phyloP scores from a whole-genome alignment of 495 filamentous ascomycete genomes.

The Neurospora discreta region DNA sequence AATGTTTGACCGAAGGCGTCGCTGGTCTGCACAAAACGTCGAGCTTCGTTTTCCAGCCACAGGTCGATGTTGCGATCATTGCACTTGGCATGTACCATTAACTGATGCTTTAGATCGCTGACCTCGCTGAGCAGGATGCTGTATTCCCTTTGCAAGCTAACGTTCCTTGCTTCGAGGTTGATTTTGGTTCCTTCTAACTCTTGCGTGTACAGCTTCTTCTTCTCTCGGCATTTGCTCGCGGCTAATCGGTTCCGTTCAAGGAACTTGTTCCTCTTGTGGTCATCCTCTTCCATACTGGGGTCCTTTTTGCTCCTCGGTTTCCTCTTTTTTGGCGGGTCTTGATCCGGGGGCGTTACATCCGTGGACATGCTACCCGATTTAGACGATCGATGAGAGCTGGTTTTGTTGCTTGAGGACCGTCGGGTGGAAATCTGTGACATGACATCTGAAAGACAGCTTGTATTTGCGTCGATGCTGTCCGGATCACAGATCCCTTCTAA shows the following conservation, averaged over 20 bases:
- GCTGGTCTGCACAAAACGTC: slow-evolving; percentile 25
- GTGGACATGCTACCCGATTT: slow-evolving; percentile 12
- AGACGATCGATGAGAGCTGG: slow-evolving; percentile 10
- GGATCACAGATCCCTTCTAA: background rate
- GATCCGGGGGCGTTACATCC: slow-evolving; percentile 16
- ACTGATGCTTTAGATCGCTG: slow-evolving; percentile 42
- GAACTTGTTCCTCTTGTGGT: slow-evolving; percentile 35
- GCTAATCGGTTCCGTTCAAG: slow-evolving; percentile 75
- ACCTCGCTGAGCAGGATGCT: slow-evolving; percentile 35
- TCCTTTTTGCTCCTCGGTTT: slow-evolving; percentile 8
- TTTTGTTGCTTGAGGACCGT: slow-evolving; percentile 16
- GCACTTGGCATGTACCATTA: slow-evolving; percentile 51
- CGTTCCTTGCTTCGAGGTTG: slow-evolving; percentile 27
- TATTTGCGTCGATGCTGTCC: slow-evolving; percentile 13
- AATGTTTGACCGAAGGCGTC: slow-evolving; percentile 23
- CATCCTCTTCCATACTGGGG: slow-evolving; percentile 9
- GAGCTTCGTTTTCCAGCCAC: slow-evolving; percentile 36
- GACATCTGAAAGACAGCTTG: slow-evolving; percentile 5
- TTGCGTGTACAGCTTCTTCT: slow-evolving; percentile 68
- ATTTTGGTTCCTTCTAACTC: slow-evolving; percentile 42
- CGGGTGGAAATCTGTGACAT: slow-evolving; percentile 13
- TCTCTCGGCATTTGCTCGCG: slow-evolving; percentile 76
- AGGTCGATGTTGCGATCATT: slow-evolving; percentile 38
- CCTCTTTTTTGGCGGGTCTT: slow-evolving; percentile 10
- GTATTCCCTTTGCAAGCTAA: slow-evolving; percentile 26